phyloP scores from a whole-genome alignment of 2,329 filamentous ascomycete species.

The Phaeosphaeriaceae sp. region DNA sequence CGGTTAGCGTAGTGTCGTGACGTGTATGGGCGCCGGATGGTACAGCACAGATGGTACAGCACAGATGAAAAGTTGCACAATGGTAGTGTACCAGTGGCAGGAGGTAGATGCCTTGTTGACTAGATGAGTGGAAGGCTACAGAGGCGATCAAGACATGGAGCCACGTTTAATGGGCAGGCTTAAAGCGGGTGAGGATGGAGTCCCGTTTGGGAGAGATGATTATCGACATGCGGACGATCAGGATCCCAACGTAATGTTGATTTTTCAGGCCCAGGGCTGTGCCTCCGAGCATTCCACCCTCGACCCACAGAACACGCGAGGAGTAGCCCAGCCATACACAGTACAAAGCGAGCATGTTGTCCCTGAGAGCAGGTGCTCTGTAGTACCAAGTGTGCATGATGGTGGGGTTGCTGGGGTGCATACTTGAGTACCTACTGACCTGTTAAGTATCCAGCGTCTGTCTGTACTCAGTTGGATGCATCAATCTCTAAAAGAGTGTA shows the following conservation, averaged over 20 bases:
- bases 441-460: too few relatives aligned
- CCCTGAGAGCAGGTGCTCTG: not conserved
- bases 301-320: not conserved
- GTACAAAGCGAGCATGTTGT: not conserved
- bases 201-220: slow-evolving; percentile 10
- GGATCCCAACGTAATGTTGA: slow-evolving; percentile 3
- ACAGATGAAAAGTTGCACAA: too few relatives aligned
- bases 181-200: not conserved
- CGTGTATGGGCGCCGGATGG: slow-evolving; percentile 17
- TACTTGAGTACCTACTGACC: too few relatives aligned
- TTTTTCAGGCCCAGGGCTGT: not conserved
- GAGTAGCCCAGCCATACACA: not conserved
- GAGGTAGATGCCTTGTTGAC: too few relatives aligned
- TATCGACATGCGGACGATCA: slow-evolving; percentile 28
- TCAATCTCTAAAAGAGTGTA: too few relatives aligned
- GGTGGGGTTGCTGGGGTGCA: too few relatives aligned
- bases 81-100: not conserved
- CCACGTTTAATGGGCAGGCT: not conserved
- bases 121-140: not conserved
- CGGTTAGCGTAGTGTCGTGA: slow-evolving; percentile 24
- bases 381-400: too few relatives aligned
- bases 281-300: not conserved
- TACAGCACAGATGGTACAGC: slow-evolving; percentile 7
- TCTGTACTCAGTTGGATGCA: too few relatives aligned
- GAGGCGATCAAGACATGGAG: not conserved